phyloP scores from a whole-genome alignment of 2,329 filamentous ascomycete genomes.

The Lachnum nothofagi region DNA sequence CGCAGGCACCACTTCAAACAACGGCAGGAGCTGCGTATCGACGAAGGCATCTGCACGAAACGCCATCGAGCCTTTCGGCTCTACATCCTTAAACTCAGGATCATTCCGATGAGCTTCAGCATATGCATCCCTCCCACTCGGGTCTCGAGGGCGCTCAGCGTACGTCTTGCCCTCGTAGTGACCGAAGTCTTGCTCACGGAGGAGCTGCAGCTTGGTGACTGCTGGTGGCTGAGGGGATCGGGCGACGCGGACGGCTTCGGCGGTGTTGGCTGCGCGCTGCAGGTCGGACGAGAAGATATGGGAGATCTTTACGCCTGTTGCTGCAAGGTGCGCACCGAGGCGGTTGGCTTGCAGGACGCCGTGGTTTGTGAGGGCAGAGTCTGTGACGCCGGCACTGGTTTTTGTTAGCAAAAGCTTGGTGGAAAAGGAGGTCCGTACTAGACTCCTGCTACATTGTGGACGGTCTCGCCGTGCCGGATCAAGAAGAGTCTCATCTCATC shows the following conservation, averaged over 20 bases:
- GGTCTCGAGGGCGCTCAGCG: constrained; percentile 35
- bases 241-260: constrained; percentile 57
- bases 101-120: constrained; percentile 37
- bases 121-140: constrained; percentile 35
- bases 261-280: constrained; percentile 67
- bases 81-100: constrained; percentile 50
- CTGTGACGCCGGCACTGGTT: constrained; percentile 68
- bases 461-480: constrained; percentile 82
- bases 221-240: constrained; percentile 35
- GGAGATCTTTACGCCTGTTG: constrained; percentile 57
- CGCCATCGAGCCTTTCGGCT: constrained; percentile 64
- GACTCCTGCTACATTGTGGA: constrained; percentile 76
- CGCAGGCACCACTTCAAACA: constrained; percentile 35
- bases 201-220: constrained; percentile 34
- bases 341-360: constrained; percentile 73
- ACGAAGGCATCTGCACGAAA: constrained; percentile 62
- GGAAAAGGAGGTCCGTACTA: constrained; percentile 51
- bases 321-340: constrained; percentile 62
- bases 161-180: constrained; percentile 62
- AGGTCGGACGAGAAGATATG: constrained; percentile 76
- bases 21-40: constrained; percentile 54
- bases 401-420: constrained; percentile 13
- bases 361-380: constrained; percentile 76
- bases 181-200: constrained; percentile 73
- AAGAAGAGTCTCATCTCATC: constrained; percentile 67